Percentiles rank a stretch among this genome's conserved stretches.
phyloP scores from a whole-genome alignment of 495 filamentous ascomycete species.

The Emericellopsis terricola region DNA sequence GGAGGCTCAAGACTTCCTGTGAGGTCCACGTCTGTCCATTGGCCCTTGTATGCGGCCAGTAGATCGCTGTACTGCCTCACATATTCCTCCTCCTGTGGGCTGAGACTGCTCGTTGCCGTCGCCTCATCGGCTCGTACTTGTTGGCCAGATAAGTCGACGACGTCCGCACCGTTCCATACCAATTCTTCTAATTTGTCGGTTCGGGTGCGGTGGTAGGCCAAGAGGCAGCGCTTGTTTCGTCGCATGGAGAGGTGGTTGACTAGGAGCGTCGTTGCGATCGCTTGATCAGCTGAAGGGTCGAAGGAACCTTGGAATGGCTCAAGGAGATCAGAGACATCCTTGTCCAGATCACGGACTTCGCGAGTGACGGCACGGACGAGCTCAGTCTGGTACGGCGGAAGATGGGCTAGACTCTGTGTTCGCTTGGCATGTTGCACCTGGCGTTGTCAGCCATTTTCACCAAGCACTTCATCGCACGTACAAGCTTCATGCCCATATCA shows the following conservation, averaged over 20 bases:
- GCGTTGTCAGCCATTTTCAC: constrained; percentile 7
- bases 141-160: constrained; percentile 33
- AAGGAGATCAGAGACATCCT: constrained; percentile 65
- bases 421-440: constrained; percentile 96
- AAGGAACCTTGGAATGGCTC: constrained; percentile 70
- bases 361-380: constrained; percentile 71
- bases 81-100: constrained; percentile 96
- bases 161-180: constrained; percentile 78
- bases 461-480: constrained; percentile 10
- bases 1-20: constrained; percentile 92
- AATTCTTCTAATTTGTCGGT: constrained; percentile 86
- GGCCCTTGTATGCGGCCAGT: constrained; percentile 88
- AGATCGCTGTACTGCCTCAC: constrained; percentile 81
- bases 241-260: constrained; percentile 92
- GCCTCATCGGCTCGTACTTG: constrained; percentile 12
- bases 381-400: constrained; percentile 89
- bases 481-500: constrained; percentile 73
- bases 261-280: constrained; percentile 70
- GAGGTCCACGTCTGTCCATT: constrained; percentile 96
- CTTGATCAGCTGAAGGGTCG: constrained; percentile 69
- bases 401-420: constrained; percentile 69
- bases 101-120: constrained; percentile 52
- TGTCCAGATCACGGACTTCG: constrained; percentile 89
- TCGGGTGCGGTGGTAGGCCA: constrained; percentile 84
- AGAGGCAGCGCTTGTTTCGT: constrained; percentile 86